A percentile compares a stretch with the other conserved stretches of the same genome.
Evolutionary conservation across 805 yeast genomes (phyloP).

Genomic region (Kuraishia piskuri): DNA sequence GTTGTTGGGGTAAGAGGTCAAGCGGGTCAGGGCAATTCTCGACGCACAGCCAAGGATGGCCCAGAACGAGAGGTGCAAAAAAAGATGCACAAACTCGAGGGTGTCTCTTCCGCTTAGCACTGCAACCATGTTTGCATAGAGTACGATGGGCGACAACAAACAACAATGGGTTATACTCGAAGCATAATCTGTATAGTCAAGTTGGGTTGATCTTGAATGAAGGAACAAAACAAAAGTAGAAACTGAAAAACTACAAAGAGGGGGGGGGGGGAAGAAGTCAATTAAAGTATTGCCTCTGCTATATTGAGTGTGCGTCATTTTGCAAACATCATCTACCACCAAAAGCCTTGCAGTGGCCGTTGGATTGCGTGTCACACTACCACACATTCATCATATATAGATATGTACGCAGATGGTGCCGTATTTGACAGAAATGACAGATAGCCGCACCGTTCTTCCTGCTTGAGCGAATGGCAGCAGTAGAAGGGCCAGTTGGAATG

Average conservation of each 20-base stretch:
- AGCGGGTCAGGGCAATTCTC: constrained; percentile 40
- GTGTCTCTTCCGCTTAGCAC: not conserved
- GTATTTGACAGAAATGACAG: too few relatives aligned
- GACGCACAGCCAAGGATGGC: constrained; percentile 45
- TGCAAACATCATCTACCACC: not conserved
- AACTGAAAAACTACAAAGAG: too few relatives aligned
- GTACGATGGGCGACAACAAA: not conserved
- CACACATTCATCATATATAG: too few relatives aligned
- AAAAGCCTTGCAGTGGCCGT: not conserved
- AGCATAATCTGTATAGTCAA: not conserved
- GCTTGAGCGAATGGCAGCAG: not conserved
- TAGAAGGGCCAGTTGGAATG: too few relatives aligned
- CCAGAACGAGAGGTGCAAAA: constrained; percentile 17
- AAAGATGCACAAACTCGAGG: not conserved
- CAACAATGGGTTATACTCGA: not conserved
- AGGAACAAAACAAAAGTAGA: not conserved
- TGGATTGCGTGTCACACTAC: not conserved
- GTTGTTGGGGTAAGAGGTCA: constrained; percentile 44
- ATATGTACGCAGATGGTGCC: too few relatives aligned
- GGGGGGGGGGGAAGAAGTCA: not conserved
- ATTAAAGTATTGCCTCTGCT: not conserved
- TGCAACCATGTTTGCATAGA: not conserved
- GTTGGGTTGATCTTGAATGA: not conserved
- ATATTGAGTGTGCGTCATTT: not conserved
- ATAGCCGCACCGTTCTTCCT: not conserved